Base-by-base conservation (phyloP, 306 rosid species). In the Parietaria judaica region DNA sequence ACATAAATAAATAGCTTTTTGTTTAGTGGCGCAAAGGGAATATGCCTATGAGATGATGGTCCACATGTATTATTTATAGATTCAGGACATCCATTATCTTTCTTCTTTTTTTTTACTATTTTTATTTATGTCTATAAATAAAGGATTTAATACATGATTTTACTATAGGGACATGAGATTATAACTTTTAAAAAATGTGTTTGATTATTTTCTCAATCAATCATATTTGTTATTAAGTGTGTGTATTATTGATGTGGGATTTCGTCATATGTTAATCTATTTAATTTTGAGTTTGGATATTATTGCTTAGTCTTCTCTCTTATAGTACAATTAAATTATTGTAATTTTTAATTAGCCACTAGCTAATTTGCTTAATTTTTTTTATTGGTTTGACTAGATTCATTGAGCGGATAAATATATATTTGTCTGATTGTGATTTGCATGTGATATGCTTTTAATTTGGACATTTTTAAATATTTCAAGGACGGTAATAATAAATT, bases 1-100 rank as follows among this genome's bases (percentile, higher is more conserved):
- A 44, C 37, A 60, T 60, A 38, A 60, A 60, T 16, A n/a, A 60
- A 41, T 65, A 55, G 54, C 44, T 13, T 61, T 31, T 53, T 63
- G 31, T 7, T 44, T 69, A 66, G 67, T 68, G 64, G 68, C 78
- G 56, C 57, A 45, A 66, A 45, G 5, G n/a, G 75, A 83, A 77
- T 68, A 83, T 75, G 68, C 70, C 23, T 64, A 56, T n/a, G 35
- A 34, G 43, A 68, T 3, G 68, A 70, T 65, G 81, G 80, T 68
- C 76, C 84, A 76, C 66, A 59, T 36, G 44, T 35, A 45, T 35
- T 14, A 13, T 55, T 6, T 16, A 14, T 13, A 14, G 23, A 14
- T 3, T 14, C 7, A 14, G 17, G 35, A 54, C 31, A 23, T 23
- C 31, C 31, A 23, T 23, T 23, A 23, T 23, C 45, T 8, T 1